Conservation (phyloP, 441 rosid species). For the Aquilaria agallochum region DNA sequence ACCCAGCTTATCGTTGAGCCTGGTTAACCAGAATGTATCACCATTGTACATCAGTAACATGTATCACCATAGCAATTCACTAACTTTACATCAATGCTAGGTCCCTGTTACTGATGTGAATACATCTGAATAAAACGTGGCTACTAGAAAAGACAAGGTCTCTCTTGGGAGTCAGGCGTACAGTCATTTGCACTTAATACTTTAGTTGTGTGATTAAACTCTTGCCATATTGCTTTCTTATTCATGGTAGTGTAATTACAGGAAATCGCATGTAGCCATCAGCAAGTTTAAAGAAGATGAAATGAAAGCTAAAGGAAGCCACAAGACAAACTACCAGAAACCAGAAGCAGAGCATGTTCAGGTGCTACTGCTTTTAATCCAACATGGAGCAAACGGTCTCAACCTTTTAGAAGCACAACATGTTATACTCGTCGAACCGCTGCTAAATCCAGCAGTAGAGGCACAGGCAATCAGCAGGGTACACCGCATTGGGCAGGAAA, state of each 20-base stretch:
- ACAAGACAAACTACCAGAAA: slow-evolving; percentile 19
- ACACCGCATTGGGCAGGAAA: slow-evolving; percentile 89
- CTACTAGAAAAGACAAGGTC: no score
- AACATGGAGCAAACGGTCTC: slow-evolving; percentile 97
- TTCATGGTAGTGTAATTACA: slow-evolving; percentile 23
- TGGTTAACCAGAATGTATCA: no score
- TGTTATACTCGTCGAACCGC: slow-evolving; percentile 92
- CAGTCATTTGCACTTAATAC: no score
- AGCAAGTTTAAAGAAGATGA: slow-evolving; percentile 59
- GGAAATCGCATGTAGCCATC: slow-evolving; percentile 78
- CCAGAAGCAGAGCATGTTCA: slow-evolving; percentile 46
- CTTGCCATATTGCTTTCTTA: no score
- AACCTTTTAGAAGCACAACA: slow-evolving; percentile 96
- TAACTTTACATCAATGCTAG: no score
- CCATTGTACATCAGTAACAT: no score
- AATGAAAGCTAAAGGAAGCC: slow-evolving; percentile 24
- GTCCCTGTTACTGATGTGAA: no score
- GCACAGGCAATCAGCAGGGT: slow-evolving; percentile 97
- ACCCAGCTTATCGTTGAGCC: no score
- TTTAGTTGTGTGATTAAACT: no score
- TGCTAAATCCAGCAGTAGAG: slow-evolving; percentile 94
- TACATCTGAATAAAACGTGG: no score
- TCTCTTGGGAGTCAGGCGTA: no score
- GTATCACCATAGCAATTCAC: no score
- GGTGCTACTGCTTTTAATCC: slow-evolving; percentile 79